Evolutionary conservation across 805 yeast species (phyloP), one percentile per base, ranked within the genome.

Genomic region (Barnettozyma populi): DNA sequence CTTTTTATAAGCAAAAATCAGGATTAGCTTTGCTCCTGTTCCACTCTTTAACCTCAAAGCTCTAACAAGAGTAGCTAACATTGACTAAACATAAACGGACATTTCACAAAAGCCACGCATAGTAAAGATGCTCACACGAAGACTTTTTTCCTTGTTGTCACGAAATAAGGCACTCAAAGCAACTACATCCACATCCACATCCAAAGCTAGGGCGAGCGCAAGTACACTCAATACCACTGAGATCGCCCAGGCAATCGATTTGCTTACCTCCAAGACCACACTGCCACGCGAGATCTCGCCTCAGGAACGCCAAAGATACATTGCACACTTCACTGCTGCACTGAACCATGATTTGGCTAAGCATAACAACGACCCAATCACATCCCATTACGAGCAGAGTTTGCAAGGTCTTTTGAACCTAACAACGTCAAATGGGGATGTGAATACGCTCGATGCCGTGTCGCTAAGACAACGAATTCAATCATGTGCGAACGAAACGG

Each of bases 231-330:
- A 44, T 23, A 46, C 40, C 20, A 24, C 37, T 4, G 51, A 48
- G 9, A 42, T 48, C n/a, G 34, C 46, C 5, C 43, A 34, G 13
- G 51, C 51, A 9, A 48, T 48, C 16, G 47, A 48, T 35, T 24
- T 48, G 11, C 41, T 48, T 6, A 37, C 47, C 2, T 41, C 44
- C 23, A 45, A 42, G n/a, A 7, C 29, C 20, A 32, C 16, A 21
- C 23, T 32, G 19, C 37, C 41, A 5, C 23, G 40, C 18, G 32
- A 38, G 16, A 36, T 44, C 14, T 36, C 45, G 8, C 36, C 36
- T 16, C 18, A 36, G 13, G 51, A 48, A 18, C 44, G 48, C 6
- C 31, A 39, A 2, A 34, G 34, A 23, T 49, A 45, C 36, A 45
- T 49, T 18, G 32, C 41, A 1, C 52, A 49, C 25, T 49, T 49